Conservation (phyloP, 768 basidiomycete genomes). For the Amanita phalloides region DNA sequence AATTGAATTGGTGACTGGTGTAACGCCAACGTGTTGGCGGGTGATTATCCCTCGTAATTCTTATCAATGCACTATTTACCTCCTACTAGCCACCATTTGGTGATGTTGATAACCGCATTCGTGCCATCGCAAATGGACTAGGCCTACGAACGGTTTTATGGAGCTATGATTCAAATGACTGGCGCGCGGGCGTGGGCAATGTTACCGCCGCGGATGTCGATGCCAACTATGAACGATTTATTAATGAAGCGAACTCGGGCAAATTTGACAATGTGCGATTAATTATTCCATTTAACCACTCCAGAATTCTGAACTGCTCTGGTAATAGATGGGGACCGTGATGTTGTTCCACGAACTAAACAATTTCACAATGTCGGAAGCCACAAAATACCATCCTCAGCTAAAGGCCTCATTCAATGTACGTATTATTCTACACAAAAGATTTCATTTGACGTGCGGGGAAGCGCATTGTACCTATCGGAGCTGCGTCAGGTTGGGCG, state of each 20-base stretch:
- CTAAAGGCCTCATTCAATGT: conserved; percentile 37
- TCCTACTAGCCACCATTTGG: conserved; percentile 45
- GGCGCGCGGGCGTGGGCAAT: conserved; percentile 45
- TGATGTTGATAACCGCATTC: conserved; percentile 67
- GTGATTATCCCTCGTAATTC: conserved; percentile 19
- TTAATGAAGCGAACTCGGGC: conserved; percentile 33
- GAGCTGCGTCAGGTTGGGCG: conserved; percentile 39
- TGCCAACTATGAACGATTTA: conserved; percentile 42
- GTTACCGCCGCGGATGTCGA: conserved; percentile 35
- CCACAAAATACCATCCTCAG: conserved; percentile 36
- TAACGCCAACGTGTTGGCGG: conserved; percentile 54
- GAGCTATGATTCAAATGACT: conserved; percentile 63
- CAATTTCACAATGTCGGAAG: conserved; percentile 52
- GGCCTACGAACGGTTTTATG: conserved; percentile 67
- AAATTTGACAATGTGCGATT: conserved; percentile 25
- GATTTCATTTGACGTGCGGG: background rate
- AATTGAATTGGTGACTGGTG: conserved; percentile 42
- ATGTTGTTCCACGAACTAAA: conserved; percentile 50
- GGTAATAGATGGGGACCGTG: conserved; percentile 33
- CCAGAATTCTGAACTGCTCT: background rate
- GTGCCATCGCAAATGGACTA: conserved; percentile 56
- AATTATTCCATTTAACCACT: background rate
- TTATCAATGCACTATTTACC: background rate
- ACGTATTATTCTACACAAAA: conserved; percentile 5
- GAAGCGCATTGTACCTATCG: conserved; percentile 43